phyloP scores from a whole-genome alignment of 352 stramenopile genomes.

The Phytopythium cucurbitacearum region DNA sequence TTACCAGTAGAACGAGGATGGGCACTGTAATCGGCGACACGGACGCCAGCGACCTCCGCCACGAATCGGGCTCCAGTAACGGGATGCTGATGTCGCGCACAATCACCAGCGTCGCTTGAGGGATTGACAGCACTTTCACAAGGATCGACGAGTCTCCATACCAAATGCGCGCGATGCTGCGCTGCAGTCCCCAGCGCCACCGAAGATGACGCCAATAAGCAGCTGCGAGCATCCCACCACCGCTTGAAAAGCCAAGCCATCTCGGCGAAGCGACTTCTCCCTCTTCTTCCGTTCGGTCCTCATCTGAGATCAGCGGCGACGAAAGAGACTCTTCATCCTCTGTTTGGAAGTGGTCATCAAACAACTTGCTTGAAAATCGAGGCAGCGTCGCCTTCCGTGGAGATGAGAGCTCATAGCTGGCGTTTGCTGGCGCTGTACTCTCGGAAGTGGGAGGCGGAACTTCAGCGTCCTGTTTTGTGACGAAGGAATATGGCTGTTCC shows the following conservation, averaged over 20 bases:
- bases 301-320: constrained; percentile 55
- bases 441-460: constrained; percentile 4
- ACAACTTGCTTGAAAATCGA: constrained; percentile 41
- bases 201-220: constrained; percentile 69
- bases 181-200: constrained; percentile 64
- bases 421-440: constrained; percentile 1
- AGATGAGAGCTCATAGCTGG: constrained; percentile 20
- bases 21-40: constrained; percentile 82
- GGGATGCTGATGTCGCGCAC: constrained; percentile 67
- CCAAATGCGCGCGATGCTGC: constrained; percentile 39
- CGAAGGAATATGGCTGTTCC: constrained; percentile 35
- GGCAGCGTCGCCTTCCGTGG: constrained; percentile 8
- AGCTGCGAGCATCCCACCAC: constrained; percentile 32
- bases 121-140: constrained; percentile 47
- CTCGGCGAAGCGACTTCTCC: constrained; percentile 1
- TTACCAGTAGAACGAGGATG: constrained; percentile 78
- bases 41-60: constrained; percentile 80
- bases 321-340: constrained; percentile 38
- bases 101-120: constrained; percentile 43
- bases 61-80: constrained; percentile 59
- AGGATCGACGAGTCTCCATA: constrained; percentile 33
- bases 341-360: constrained; percentile 63
- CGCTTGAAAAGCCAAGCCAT: constrained; percentile 28
- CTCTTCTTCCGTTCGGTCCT: constrained; percentile 21
- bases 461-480: constrained; percentile 27